Percentiles rank a stretch among this genome's conserved stretches.
These are phyloP conservation scores for Coemansia reversa DNA, from an alignment of 192 early-diverging fungal species.

Conservation along the genomic window DNA sequence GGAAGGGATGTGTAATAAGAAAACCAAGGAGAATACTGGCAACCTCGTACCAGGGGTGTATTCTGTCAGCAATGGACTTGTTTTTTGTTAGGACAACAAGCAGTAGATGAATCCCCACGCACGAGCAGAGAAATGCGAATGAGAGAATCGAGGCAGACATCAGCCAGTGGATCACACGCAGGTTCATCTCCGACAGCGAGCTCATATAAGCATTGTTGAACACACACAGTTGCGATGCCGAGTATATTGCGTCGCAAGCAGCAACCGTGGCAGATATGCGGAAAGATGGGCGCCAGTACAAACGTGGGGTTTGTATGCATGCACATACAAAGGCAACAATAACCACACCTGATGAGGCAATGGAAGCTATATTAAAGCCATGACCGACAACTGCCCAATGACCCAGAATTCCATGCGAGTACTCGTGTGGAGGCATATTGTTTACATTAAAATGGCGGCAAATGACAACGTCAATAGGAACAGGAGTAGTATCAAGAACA, in stretches of 20 bases:
- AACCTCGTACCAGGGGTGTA: constrained; percentile 33
- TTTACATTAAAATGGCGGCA: background rate
- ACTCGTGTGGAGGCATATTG: constrained; percentile 11
- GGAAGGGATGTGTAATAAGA: constrained; percentile 36
- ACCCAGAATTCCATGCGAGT: constrained; percentile 37
- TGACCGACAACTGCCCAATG: constrained; percentile 46
- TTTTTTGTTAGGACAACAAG: constrained; percentile 6
- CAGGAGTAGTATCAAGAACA: background rate
- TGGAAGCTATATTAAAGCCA: constrained; percentile 44
- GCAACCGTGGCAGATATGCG: constrained; percentile 40
- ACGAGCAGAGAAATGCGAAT: constrained; percentile 28
- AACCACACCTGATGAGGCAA: constrained; percentile 29
- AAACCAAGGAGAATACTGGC: constrained; percentile 35
- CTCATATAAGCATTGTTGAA: constrained; percentile 43
- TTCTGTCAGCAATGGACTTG: constrained; percentile 12
- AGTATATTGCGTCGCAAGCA: constrained; percentile 40
- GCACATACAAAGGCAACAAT: constrained; percentile 16
- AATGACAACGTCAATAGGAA: background rate
- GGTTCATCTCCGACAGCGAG: constrained; percentile 22
- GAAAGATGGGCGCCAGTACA: constrained; percentile 18
- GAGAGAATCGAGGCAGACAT: constrained; percentile 40
- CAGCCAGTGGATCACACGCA: constrained; percentile 46
- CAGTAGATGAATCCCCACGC: constrained; percentile 28
- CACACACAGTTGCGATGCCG: constrained; percentile 35
- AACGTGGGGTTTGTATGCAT: constrained; percentile 2